Percentiles rank a stretch among this genome's conserved stretches.
These are phyloP conservation scores for Phoma sp. DNA, from an alignment of 2,329 filamentous ascomycete genomes.

Conservation along the genomic window DNA sequence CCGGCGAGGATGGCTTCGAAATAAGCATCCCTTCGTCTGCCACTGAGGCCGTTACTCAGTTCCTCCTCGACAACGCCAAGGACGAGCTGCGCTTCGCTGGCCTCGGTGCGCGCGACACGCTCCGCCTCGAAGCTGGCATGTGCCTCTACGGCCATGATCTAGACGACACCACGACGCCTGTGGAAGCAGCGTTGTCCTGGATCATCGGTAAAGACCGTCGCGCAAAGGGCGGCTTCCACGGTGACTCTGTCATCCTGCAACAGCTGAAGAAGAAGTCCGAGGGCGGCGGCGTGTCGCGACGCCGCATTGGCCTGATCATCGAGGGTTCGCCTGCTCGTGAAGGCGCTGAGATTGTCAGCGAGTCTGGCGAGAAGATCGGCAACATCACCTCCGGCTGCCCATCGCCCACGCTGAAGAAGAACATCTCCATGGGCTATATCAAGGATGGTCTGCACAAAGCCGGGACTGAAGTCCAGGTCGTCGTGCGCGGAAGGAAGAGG, in stretches of 20 bases:
- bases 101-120: slow-evolving; percentile 87
- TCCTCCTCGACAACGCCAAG: slow-evolving; percentile 68
- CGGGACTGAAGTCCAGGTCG: slow-evolving; percentile 79
- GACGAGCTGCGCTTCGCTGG: slow-evolving; percentile 82
- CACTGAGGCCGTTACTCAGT: slow-evolving; percentile 71
- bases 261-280: slow-evolving; percentile 81
- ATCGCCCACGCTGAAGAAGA: slow-evolving; percentile 83
- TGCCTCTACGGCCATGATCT: slow-evolving; percentile 99
- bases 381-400: slow-evolving; percentile 88
- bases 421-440: slow-evolving; percentile 96
- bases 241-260: slow-evolving; percentile 76
- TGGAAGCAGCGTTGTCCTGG: slow-evolving; percentile 75
- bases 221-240: slow-evolving; percentile 78
- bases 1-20: slow-evolving; percentile 97
- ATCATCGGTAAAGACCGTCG: slow-evolving; percentile 83
- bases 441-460: slow-evolving; percentile 81
- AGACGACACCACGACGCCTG: slow-evolving; percentile 76
- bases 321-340: slow-evolving; percentile 90
- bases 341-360: slow-evolving; percentile 78
- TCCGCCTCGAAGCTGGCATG: slow-evolving; percentile 96
- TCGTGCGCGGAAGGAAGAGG: slow-evolving; percentile 78
- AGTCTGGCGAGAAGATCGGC: slow-evolving; percentile 73
- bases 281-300: slow-evolving; percentile 71
- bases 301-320: slow-evolving; percentile 81
- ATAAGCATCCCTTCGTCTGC: slow-evolving; percentile 79